phyloP scores from a whole-genome alignment of 257 asterid genomes.

The Coffea canephora region DNA sequence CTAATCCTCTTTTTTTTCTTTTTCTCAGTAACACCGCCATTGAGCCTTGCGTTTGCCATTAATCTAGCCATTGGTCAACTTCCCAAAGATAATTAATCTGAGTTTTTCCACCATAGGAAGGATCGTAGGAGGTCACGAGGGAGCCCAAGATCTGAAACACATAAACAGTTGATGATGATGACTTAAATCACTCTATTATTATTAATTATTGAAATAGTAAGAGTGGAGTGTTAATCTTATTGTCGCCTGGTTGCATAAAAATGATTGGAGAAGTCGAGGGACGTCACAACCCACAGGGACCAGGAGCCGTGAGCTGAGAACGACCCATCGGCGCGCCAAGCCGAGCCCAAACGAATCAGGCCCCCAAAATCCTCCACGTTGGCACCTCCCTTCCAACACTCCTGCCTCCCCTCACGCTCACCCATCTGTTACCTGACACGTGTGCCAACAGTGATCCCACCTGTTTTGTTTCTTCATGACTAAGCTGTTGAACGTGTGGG shows the following conservation, averaged over 20 bases:
- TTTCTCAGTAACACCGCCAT: too few species aligned
- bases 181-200: not conserved
- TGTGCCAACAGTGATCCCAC: slow-evolving; percentile 16
- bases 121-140: not conserved
- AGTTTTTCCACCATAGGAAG: not conserved
- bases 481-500: slow-evolving; percentile 47
- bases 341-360: not conserved
- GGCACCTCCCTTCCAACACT: slow-evolving; percentile 8
- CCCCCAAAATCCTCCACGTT: slow-evolving; percentile 1
- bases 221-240: too few species aligned
- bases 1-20: too few species aligned
- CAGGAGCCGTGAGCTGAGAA: not conserved
- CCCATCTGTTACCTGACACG: slow-evolving; percentile 21
- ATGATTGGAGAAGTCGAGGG: slow-evolving; percentile 9
- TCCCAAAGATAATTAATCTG: not conserved
- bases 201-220: not conserved
- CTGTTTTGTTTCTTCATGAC: slow-evolving; percentile 66
- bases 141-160: not conserved
- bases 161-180: slow-evolving; percentile 5
- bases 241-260: not conserved
- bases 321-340: slow-evolving; percentile 19
- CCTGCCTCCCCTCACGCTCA: slow-evolving; percentile 22
- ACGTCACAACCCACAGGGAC: not conserved
- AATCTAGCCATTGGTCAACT: not conserved
- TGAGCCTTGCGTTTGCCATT: too few species aligned